A percentile compares a stretch with the other conserved stretches of the same genome.
Evolutionary conservation across 352 stramenopile species (phyloP).

Genomic region (Phytophthora capsici): DNA sequence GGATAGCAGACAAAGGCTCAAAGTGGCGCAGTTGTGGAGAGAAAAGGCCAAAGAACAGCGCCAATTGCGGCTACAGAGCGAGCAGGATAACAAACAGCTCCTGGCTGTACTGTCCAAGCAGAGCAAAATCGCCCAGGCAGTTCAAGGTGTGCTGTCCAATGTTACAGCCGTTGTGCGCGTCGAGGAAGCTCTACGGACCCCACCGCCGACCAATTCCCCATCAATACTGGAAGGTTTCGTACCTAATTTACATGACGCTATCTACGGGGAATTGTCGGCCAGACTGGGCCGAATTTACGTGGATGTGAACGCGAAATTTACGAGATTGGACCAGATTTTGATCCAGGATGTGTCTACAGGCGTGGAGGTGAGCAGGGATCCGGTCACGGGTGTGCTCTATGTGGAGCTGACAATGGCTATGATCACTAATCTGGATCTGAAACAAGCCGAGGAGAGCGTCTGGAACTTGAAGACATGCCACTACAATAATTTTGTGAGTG

Average conservation of each 20-base stretch:
- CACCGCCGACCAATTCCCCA: slow-evolving; percentile 8
- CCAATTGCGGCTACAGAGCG: slow-evolving; percentile 17
- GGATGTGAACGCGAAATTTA: slow-evolving; percentile 1
- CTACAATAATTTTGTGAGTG: slow-evolving; percentile 25
- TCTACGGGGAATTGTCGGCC: slow-evolving; percentile 25
- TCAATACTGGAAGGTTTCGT: slow-evolving; percentile 17
- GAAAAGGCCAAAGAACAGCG: slow-evolving; percentile 17
- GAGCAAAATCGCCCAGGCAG: slow-evolving; percentile 13
- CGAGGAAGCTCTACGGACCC: slow-evolving; percentile 25
- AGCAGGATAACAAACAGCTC: slow-evolving; percentile 18
- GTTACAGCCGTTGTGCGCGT: slow-evolving; percentile 28
- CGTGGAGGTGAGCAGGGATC: slow-evolving; percentile 17
- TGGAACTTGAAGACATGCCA: slow-evolving; percentile 14
- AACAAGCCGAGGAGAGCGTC: slow-evolving; percentile 2
- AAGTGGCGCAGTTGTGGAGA: slow-evolving; percentile 15
- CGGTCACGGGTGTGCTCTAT: slow-evolving; percentile 11
- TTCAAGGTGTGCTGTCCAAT: slow-evolving; percentile 12
- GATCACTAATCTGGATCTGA: slow-evolving; percentile 1
- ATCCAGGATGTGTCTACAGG: slow-evolving; percentile 5
- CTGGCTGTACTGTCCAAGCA: slow-evolving; percentile 18
- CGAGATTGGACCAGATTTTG: neutral
- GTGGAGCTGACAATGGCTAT: slow-evolving; percentile 20
- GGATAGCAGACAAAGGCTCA: slow-evolving; percentile 13
- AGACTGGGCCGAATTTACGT: slow-evolving; percentile 19
- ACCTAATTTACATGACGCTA: slow-evolving; percentile 25